Conservation (phyloP, 805 yeast genomes). For the Yarrowia bubula region DNA sequence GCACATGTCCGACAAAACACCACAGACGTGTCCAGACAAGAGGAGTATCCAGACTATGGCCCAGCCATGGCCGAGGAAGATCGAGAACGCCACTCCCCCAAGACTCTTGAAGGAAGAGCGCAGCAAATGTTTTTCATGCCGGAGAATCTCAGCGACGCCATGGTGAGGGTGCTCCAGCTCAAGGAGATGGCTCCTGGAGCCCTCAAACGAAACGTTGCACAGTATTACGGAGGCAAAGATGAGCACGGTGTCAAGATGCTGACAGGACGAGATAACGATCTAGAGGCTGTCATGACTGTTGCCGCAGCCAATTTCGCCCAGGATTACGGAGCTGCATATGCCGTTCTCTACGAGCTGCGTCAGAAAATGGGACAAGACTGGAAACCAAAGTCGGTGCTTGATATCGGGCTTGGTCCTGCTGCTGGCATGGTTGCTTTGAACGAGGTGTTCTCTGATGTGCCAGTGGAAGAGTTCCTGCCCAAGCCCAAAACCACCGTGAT, state of each 20-base stretch:
- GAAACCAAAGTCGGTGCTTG: slow-evolving; percentile 65
- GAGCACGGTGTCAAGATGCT: background rate
- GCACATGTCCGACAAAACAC: background rate
- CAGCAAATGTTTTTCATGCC: slow-evolving; percentile 9
- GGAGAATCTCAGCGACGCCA: background rate
- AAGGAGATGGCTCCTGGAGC: slow-evolving; percentile 51
- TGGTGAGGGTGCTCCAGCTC: background rate
- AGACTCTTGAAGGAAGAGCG: background rate
- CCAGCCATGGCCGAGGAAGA: background rate
- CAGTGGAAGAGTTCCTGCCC: slow-evolving; percentile 47
- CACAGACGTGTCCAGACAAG: background rate
- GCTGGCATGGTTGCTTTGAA: slow-evolving; percentile 87
- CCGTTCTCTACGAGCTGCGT: slow-evolving; percentile 64
- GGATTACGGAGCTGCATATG: slow-evolving; percentile 68
- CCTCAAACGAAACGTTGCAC: slow-evolving; percentile 61
- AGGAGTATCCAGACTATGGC: background rate
- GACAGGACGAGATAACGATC: background rate
- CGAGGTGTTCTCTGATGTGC: slow-evolving; percentile 63
- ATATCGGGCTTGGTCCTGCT: slow-evolving; percentile 87
- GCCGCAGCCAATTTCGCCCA: slow-evolving; percentile 72
- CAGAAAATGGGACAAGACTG: slow-evolving; percentile 51
- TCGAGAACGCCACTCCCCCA: background rate
- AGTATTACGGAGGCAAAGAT: slow-evolving; percentile 42
- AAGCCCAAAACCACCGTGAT: slow-evolving; percentile 67
- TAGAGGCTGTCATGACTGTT: background rate